Evolutionary conservation across 169 alveolate species (phyloP), one percentile per base, ranked within the genome.

Genomic region (Plasmodium billcollinsi): DNA sequence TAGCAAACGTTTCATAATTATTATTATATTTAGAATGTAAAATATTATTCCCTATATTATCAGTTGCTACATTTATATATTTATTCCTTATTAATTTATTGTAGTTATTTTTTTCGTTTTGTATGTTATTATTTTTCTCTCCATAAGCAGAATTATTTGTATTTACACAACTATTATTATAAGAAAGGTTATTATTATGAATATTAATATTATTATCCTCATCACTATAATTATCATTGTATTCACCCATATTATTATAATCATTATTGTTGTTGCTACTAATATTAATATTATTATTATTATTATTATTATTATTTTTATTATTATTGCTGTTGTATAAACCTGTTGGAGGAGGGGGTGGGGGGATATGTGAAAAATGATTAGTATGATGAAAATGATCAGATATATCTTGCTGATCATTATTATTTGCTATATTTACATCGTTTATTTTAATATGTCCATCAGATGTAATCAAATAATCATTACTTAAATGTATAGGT

Each of bases 271-370:
- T 29, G 6, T 29, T 29, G 3, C 6, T 39, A 52, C 2, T 39
- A 39, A 5, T 33, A 33, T 39, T 39, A 39, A 5, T 39, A 39
- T 33, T 33, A 33, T 39, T 39, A 39, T 39, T 33, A 33, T 33
- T 33, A 33, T 33, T 6, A 24, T 24, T 24, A 50, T 33, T 6
- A 33, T 33, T 33, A 33, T 33, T 5, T 5, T 39, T 39, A 39
- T 39, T 6, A 39, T 39, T 39, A 39, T 39, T 39, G 9, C 1
- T 39, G 29, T 62, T 62, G 33, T 62, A 62, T 7, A 43, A n/a
- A 14, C 20, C 8, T 12, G 33, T 59, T 29, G 56, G 50, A 4
- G 88, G 88, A 15, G 88, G 88, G 4, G 88, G 88, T 0, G 88
- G 88, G 0, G 88, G 88, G 0, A 73, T 65, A 21, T 61, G 86